Evolutionary conservation across 2,329 filamentous ascomycete species (phyloP).

Genomic region (Cyphellophora attinorum): DNA sequence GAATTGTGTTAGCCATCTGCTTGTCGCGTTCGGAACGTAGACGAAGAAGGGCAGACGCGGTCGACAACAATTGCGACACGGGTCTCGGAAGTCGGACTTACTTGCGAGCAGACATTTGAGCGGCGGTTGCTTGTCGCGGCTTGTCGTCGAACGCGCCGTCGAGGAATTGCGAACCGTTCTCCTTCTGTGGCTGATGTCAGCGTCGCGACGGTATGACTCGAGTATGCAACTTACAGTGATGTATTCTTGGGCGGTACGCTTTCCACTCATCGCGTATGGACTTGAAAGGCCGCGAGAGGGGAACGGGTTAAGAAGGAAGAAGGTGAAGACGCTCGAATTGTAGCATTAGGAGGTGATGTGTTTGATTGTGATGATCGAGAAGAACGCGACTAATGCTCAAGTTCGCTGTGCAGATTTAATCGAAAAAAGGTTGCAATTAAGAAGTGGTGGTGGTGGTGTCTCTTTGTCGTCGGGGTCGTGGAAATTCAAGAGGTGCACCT

Average conservation of each 20-base stretch:
- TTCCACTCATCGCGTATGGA: too few relatives aligned
- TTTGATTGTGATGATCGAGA: too few relatives aligned
- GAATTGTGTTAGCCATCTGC: slow-evolving; percentile 5
- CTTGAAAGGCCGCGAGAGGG: too few relatives aligned
- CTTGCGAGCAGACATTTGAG: slow-evolving; percentile 46
- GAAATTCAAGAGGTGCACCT: too few relatives aligned
- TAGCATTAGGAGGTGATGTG: too few relatives aligned
- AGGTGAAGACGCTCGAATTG: too few relatives aligned
- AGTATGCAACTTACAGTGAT: neutral
- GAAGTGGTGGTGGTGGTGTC: too few relatives aligned
- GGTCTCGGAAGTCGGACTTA: slow-evolving; percentile 28
- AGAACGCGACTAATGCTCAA: too few relatives aligned
- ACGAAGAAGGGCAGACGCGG: neutral
- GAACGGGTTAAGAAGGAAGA: too few relatives aligned
- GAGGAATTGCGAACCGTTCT: slow-evolving; percentile 15
- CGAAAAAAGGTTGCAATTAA: too few relatives aligned
- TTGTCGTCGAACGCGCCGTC: slow-evolving; percentile 23
- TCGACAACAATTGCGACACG: neutral
- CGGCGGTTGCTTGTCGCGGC: slow-evolving; percentile 42
- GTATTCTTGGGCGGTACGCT: neutral
- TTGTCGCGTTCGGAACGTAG: neutral
- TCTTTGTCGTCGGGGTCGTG: too few relatives aligned
- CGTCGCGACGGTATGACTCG: neutral
- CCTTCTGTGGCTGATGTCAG: slow-evolving; percentile 10
- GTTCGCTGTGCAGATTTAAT: too few relatives aligned